These are phyloP conservation scores for Lanmaoa pseudosensibilis DNA, from an alignment of 768 basidiomycete species.

Conservation along the genomic window DNA sequence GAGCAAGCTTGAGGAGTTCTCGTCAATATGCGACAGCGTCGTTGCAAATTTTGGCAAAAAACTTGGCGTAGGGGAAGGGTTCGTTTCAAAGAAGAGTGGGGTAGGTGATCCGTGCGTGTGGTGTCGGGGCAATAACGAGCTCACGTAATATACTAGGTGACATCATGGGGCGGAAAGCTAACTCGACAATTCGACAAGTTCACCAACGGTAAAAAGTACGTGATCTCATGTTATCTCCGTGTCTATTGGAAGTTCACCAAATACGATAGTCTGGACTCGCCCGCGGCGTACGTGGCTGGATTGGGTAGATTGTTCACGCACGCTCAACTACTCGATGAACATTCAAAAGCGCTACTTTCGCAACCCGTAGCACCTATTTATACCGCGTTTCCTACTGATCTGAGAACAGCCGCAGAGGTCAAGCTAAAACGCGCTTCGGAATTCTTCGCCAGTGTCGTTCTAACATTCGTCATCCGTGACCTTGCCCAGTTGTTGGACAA, in stretches of 20 bases:
- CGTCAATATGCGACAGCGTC: conserved; percentile 73
- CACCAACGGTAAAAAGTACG: conserved; percentile 87
- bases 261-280: conserved; percentile 75
- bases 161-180: conserved; percentile 71
- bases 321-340: conserved; percentile 83
- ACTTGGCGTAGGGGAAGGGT: conserved; percentile 84
- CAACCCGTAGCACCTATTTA: conserved; percentile 73
- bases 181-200: conserved; percentile 78
- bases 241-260: conserved; percentile 11
- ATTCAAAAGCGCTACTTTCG: conserved; percentile 69
- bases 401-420: conserved; percentile 64
- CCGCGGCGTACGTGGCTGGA: conserved; percentile 77
- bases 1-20: conserved; percentile 77
- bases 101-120: conserved; percentile 35
- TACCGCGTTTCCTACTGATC: conserved; percentile 62
- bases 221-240: conserved; percentile 12
- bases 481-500: conserved; percentile 86
- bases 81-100: conserved; percentile 76
- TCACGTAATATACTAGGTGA: conserved; percentile 38
- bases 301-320: conserved; percentile 71
- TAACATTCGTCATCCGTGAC: conserved; percentile 88
- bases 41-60: conserved; percentile 85
- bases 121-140: not conserved
- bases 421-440: conserved; percentile 83
- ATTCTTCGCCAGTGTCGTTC: conserved; percentile 86